Base-by-base conservation (phyloP, 2,329 filamentous ascomycete genomes). In the Thermoascus crustaceus region DNA sequence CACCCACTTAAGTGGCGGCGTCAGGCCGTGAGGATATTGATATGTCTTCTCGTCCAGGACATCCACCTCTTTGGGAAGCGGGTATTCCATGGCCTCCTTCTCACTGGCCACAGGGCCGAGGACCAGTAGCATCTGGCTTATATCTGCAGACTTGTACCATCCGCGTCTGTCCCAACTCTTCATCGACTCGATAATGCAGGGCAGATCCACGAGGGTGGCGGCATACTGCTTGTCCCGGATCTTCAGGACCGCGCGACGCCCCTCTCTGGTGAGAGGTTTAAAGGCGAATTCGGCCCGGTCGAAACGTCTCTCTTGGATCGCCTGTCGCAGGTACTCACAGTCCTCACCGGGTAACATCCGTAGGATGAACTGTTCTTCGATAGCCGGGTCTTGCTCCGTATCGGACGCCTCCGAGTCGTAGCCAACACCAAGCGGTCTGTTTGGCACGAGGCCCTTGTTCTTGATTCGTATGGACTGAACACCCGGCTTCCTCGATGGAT, bases 361-460 rank as follows among this genome's bases (percentile, higher is more conserved):
- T 42, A 98, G 61, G 6, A 98, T 72, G 46, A 96, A 85, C 45
- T 93, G 82, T 52, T 89, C 83, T 60, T 96, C 89, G 41, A 94
- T 85, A 1, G 82, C 74, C 0, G 91, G 91, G 52, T 98, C 91
- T 7, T 69, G 63, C 59, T 98, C 91, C 9, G 81, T 78, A 54
- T 96, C 91, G 37, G 87, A 91, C 8, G 88, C 86, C 60, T 96
- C 91, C 3, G 88, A 95, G 57, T 98, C 91, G 61, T 96, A 98
- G 5, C 89, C 91, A 37, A 94, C 86, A 34, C 91, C 91, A 1
- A 77, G 75, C 4, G 79, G 78, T 44, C 85, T 75, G 20, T 74
- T 68, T 5, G 84, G 81, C 1, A 76, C 71, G 43, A 78, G 74
- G n/a, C 80, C 81, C 48, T 80, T 77, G 32, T 76, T 68, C 50